These are phyloP conservation scores for Xylaria curta DNA, from an alignment of 495 filamentous ascomycete species.

Conservation along the genomic window DNA sequence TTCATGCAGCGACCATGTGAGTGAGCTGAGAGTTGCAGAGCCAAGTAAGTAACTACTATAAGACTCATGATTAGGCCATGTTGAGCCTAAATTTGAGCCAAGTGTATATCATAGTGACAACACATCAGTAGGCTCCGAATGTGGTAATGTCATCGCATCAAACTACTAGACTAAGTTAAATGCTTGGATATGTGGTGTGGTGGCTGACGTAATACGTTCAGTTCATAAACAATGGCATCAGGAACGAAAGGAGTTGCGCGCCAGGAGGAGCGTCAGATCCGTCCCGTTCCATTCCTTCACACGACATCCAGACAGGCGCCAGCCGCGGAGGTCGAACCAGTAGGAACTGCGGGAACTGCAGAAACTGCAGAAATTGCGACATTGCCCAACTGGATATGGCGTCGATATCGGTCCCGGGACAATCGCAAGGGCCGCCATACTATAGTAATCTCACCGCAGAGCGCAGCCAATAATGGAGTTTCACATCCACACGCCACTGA, in stretches of 20 bases:
- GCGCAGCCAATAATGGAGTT: slow-evolving; percentile 36
- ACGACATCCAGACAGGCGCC: not conserved
- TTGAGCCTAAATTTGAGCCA: not conserved
- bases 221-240: slow-evolving; percentile 7
- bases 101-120: not conserved
- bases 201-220: slow-evolving; percentile 10
- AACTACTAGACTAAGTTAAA: slow-evolving; percentile 10
- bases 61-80: not conserved
- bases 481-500: slow-evolving; percentile 54
- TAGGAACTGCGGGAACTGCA: not conserved
- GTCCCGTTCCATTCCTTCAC: slow-evolving; percentile 5
- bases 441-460: slow-evolving; percentile 51
- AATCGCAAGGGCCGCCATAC: slow-evolving; percentile 73
- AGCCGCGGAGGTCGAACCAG: not conserved
- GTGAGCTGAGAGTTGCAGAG: slow-evolving; percentile 13
- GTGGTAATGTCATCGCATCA: slow-evolving; percentile 3
- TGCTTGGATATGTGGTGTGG: not conserved
- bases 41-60: not conserved
- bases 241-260: not conserved
- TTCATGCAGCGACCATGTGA: slow-evolving; percentile 11
- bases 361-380: not conserved
- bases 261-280: not conserved
- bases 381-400: slow-evolving; percentile 11
- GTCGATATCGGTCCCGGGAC: slow-evolving; percentile 67
- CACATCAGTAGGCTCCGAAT: not conserved